Conservation (phyloP, 1,139 yeast species). For the Lodderomyces pseudojiufengensis region DNA sequence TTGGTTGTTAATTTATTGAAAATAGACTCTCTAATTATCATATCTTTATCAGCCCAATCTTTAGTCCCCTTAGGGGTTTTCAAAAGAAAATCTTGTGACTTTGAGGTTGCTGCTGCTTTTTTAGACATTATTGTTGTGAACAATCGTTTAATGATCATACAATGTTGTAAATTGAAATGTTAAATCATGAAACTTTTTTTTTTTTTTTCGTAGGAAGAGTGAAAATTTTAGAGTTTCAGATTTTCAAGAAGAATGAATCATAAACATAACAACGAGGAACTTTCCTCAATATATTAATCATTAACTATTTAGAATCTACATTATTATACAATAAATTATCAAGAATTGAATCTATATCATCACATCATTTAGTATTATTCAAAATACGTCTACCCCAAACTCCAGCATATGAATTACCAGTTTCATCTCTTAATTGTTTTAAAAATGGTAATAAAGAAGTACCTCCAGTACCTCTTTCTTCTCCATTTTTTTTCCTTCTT, state of each 20-base stretch:
- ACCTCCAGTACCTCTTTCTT: slow-evolving; percentile 88
- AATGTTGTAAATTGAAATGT: no score
- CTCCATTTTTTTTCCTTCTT: slow-evolving; percentile 40
- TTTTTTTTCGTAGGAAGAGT: no score
- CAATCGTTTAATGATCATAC: slow-evolving; percentile 8
- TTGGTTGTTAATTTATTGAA: slow-evolving; percentile 66
- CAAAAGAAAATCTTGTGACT: slow-evolving; percentile 54
- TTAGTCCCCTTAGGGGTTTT: slow-evolving; percentile 97
- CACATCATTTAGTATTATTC: slow-evolving; percentile 60
- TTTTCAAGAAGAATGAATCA: no score
- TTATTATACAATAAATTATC: no score
- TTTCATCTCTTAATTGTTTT: slow-evolving; percentile 94
- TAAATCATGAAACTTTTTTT: no score
- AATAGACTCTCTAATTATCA: slow-evolving; percentile 88
- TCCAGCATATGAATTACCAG: slow-evolving; percentile 90
- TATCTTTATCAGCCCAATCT: slow-evolving; percentile 98
- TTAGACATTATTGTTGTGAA: slow-evolving; percentile 14
- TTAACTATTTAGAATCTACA: slow-evolving; percentile 1
- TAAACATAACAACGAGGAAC: no score
- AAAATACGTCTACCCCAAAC: slow-evolving; percentile 80
- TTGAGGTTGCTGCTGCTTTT: slow-evolving; percentile 19
- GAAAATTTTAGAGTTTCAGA: no score
- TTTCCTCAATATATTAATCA: background rate
- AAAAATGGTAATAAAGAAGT: slow-evolving; percentile 87
- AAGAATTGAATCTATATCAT: no score